A percentile compares a stretch with the other conserved stretches of the same genome.
Evolutionary conservation across 345 rosid genomes (phyloP).

Genomic region (Raphanus raphanistrum): DNA sequence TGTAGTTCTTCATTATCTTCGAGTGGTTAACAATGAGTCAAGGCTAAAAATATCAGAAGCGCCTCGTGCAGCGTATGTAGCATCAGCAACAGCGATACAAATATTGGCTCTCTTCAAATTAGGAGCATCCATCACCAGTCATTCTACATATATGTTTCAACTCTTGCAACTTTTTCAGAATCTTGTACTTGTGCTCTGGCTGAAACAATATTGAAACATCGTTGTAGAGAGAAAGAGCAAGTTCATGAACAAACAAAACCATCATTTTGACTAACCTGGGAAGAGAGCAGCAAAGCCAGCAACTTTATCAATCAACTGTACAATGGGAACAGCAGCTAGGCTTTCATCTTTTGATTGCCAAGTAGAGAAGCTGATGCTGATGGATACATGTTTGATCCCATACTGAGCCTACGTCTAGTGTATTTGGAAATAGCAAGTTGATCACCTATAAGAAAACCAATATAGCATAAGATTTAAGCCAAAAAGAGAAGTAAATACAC

Average conservation of each 20-base stretch:
- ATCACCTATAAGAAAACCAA: slow-evolving; percentile 23
- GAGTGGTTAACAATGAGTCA: slow-evolving; percentile 62
- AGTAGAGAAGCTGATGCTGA: slow-evolving; percentile 48
- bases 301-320: too few species aligned
- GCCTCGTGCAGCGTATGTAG: slow-evolving; percentile 66
- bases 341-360: too few species aligned
- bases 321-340: too few species aligned
- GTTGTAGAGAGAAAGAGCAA: background rate
- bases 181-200: slow-evolving; percentile 85
- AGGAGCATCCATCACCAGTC: too few species aligned
- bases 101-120: slow-evolving; percentile 27
- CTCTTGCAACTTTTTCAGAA: too few species aligned
- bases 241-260: background rate
- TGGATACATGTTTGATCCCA: slow-evolving; percentile 97
- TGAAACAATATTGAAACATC: background rate
- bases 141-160: too few species aligned
- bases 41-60: slow-evolving; percentile 64
- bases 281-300: slow-evolving; percentile 72
- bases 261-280: slow-evolving; percentile 55
- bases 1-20: slow-evolving; percentile 40
- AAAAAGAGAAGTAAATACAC: background rate
- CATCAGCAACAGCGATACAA: slow-evolving; percentile 90
- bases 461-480: background rate
- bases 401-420: slow-evolving; percentile 47
- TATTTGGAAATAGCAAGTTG: slow-evolving; percentile 56